Base-by-base conservation (phyloP, 2,329 filamentous ascomycete species). In the Stachybotrys chartarum region DNA sequence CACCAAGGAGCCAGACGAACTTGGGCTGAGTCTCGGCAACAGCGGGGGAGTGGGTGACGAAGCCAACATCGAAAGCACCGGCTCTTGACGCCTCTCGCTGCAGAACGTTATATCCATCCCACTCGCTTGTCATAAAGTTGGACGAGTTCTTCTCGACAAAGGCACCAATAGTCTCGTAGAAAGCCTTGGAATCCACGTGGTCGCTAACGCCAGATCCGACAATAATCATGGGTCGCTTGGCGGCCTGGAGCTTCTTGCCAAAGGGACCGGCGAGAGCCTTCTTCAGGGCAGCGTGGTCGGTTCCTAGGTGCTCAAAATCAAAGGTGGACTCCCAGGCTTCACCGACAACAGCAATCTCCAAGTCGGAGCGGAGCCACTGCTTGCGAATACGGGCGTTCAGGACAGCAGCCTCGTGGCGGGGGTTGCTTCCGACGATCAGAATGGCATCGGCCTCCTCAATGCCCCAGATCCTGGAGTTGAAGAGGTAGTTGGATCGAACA, bases 101-200 rank as follows among this genome's bases (percentile, higher is more conserved):
- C 53, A 99, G 86, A 58, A 99, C 86, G 71, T 97, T 99, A 82
- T 93, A 99, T 58, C 93, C 94, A 71, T 96, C 94, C 91, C 95
- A 97, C 72, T 96, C 91, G 17, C 85, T 78, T 6, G 90, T 96
- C 67, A 83, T 78, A 80, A 99, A 97, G 78, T 87, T 96, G 64
- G 83, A 79, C 60, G 91, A 86, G 74, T 97, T 87, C 84, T 96
- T 97, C 68, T 97, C 92, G 45, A 96, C 88, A 68, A 97, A 99
- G 59, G 81, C 73, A 63, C 93, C 93, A 56, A 99, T 84, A 48
- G 87, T 86, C 80, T 97, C 93, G 71, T 93, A 97, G 71, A 95
- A 91, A 56, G 90, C 87, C 78, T 95, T 96, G 55, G 92, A 88
- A 68, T 97, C 94, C 31, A 83, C 74, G 73, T 97, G 92, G 72